Evolutionary conservation across 495 filamentous ascomycete genomes (phyloP), one percentile per base, ranked within the genome.

Genomic region (Penicillium verhagenii): DNA sequence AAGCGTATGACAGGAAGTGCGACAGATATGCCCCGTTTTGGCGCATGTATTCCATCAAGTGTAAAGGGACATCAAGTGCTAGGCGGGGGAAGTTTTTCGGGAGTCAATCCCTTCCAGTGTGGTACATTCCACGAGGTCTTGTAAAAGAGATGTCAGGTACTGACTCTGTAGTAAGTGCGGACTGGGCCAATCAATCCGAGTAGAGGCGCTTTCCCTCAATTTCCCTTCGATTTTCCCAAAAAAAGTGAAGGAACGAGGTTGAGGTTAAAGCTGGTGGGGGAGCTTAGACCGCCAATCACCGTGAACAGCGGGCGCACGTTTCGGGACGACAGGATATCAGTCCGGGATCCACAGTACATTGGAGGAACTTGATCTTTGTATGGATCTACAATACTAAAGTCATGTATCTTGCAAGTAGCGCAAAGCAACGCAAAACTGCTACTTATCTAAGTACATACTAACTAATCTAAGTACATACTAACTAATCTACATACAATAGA

Each of bases 201-300:
- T 20, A 9, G 37, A 28, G 47, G 28, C 8, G 18, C n/a, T 35
- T 14, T 46, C 23, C 43, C 23, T 11, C 31, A 19, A 25, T 33
- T 38, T 24, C 47, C 18, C 26, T 8, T 25, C n/a, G n/a, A n/a
- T n/a, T n/a, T 31, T 4, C 3, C 8, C 23, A 20, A 24, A 29
- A 56, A 53, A 63, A 59, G 29, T 38, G 18, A 28, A 52, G 48
- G 35, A 44, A 21, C 31, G 60, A 61, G 40, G 58, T 55, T 53
- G 44, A 54, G 43, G 35, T 60, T 53, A 55, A 58, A 54, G 50
- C 48, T 47, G 54, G 53, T 56, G 53, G 53, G n/a, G 46, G 53
- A 56, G 53, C 53, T 56, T 25, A 21, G 25, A 47, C 37, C 49
- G 52, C 64, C 64, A 67, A 67, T 67, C 61, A 67, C 48, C 45